phyloP scores from a whole-genome alignment of 176 grass and related monocot genomes.

The Miscanthus lutarioriparius region DNA sequence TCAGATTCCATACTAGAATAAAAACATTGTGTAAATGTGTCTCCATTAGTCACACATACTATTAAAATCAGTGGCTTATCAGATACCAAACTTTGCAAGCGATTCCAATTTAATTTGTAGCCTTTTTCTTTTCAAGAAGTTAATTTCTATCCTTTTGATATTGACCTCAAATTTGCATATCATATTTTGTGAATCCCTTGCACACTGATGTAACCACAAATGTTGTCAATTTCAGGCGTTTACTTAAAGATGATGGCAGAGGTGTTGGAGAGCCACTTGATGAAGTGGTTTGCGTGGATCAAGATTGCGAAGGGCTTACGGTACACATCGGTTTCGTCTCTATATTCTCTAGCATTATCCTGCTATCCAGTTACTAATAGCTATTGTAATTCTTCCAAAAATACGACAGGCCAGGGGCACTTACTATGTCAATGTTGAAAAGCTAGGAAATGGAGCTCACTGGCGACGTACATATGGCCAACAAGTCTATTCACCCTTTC shows the following conservation, averaged over 20 bases:
- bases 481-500: slow-evolving; percentile 87
- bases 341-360: background rate
- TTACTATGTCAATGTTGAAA: slow-evolving; percentile 74
- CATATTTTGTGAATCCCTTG: background rate
- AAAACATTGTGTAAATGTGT: background rate
- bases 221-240: slow-evolving; percentile 47
- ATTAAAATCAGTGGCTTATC: background rate
- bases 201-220: slow-evolving; percentile 8
- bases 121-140: too few relatives aligned
- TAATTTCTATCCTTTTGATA: background rate
- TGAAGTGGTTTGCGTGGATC: slow-evolving; percentile 69
- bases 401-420: slow-evolving; percentile 51
- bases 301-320: slow-evolving; percentile 61
- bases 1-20: background rate
- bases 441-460: slow-evolving; percentile 68
- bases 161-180: background rate
- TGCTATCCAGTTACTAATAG: background rate
- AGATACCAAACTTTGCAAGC: background rate
- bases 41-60: background rate
- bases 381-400: slow-evolving; percentile 36
- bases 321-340: slow-evolving; percentile 41
- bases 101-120: background rate
- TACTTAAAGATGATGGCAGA: slow-evolving; percentile 62
- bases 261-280: slow-evolving; percentile 70
- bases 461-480: slow-evolving; percentile 81